Conservation (phyloP, 1,284 basidiomycete species). For the Moniliella sp. region DNA sequence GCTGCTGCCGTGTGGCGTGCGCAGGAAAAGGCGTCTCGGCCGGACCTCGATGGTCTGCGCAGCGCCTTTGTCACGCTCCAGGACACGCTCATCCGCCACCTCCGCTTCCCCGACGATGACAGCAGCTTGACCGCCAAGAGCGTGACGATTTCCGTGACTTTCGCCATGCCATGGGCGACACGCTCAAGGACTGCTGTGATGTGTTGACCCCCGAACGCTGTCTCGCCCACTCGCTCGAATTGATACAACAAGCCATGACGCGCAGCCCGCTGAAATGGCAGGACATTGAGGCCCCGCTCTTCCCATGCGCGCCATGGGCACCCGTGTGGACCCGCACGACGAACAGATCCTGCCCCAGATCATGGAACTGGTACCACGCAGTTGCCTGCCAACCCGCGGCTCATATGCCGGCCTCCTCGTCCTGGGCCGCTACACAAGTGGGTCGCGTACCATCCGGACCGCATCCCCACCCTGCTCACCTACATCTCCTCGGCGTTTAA, state of each 20-base stretch:
- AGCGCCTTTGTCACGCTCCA: conserved; percentile 67
- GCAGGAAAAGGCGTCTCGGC: too few relatives aligned
- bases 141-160: conserved; percentile 81
- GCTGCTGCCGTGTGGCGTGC: conserved; percentile 9
- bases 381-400: conserved; percentile 72
- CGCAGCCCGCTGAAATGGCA: conserved; percentile 48
- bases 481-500: conserved; percentile 76
- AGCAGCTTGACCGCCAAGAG: conserved; percentile 53
- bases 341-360: conserved; percentile 72
- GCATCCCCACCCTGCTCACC: conserved; percentile 63
- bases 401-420: conserved; percentile 87
- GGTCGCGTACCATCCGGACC: conserved; percentile 71
- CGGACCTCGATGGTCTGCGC: conserved; percentile 40
- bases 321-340: conserved; percentile 65
- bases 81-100: conserved; percentile 64
- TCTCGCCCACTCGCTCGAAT: conserved; percentile 55
- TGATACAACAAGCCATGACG: conserved; percentile 43
- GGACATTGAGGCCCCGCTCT: conserved; percentile 86
- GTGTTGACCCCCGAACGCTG: conserved; percentile 74
- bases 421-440: conserved; percentile 91
- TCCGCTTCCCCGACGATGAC: conserved; percentile 61
- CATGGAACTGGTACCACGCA: conserved; percentile 72
- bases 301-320: conserved; percentile 98
- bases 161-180: conserved; percentile 94
- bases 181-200: conserved; percentile 91